These are phyloP conservation scores for Sporothrix globosa DNA, from an alignment of 2,329 filamentous ascomycete species.

Conservation along the genomic window DNA sequence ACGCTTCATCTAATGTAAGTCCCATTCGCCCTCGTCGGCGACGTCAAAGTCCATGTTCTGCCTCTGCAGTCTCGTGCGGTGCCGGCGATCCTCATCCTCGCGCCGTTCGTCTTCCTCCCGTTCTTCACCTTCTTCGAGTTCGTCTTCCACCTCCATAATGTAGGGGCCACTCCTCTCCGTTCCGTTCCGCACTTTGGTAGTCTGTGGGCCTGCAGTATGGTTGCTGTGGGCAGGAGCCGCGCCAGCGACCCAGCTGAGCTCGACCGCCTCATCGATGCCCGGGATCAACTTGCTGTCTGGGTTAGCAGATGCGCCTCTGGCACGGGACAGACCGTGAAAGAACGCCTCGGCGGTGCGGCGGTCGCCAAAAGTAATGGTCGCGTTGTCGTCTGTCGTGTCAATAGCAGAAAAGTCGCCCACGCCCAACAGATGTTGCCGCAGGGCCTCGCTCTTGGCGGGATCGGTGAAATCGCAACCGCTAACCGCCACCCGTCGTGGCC, in stretches of 20 bases:
- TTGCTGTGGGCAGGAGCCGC: conserved; percentile 25
- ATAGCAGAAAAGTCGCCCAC: conserved; percentile 66
- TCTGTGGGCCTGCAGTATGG: neutral
- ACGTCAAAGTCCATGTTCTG: conserved; percentile 59
- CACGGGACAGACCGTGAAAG: conserved; percentile 55
- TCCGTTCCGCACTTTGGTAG: conserved; percentile 32
- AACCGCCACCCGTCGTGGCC: conserved; percentile 69
- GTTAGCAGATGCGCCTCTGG: neutral
- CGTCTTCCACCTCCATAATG: neutral
- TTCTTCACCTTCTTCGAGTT: conserved; percentile 1
- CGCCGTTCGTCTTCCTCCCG: conserved; percentile 3
- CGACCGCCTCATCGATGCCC: conserved; percentile 63
- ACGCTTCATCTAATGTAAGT: conserved; percentile 34
- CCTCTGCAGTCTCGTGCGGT: conserved; percentile 38
- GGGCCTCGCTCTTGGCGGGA: conserved; percentile 65
- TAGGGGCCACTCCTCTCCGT: neutral
- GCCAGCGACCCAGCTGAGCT: conserved; percentile 63
- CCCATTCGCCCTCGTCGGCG: conserved; percentile 56
- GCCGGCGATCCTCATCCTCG: conserved; percentile 12
- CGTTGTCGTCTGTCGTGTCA: conserved; percentile 51
- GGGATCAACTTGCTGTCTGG: conserved; percentile 59
- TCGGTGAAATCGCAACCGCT: conserved; percentile 66
- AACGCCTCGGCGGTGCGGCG: conserved; percentile 73
- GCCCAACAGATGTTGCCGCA: conserved; percentile 71
- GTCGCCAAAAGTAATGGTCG: conserved; percentile 66